Evolutionary conservation across 2,329 filamentous ascomycete genomes (phyloP).

Genomic region (Colletotrichum acutatum): DNA sequence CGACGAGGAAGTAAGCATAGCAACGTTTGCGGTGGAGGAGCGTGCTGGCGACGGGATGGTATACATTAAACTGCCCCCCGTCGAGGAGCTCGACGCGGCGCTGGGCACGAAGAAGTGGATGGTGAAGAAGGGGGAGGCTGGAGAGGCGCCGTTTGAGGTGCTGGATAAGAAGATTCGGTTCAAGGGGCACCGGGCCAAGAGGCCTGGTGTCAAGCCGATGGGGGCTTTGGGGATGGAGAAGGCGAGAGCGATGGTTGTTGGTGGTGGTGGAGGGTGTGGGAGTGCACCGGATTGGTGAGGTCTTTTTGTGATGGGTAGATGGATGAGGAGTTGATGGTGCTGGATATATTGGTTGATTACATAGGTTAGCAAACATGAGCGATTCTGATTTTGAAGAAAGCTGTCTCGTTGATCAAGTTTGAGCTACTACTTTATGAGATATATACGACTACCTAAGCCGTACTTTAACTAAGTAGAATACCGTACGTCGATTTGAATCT

Average conservation of each 20-base stretch:
- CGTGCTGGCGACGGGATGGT: slow-evolving; percentile 75
- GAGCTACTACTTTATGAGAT: no score
- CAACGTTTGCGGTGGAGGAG: slow-evolving; percentile 82
- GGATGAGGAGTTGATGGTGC: background rate
- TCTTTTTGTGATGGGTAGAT: no score
- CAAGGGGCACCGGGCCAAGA: slow-evolving; percentile 56
- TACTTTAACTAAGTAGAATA: no score
- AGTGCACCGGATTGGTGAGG: slow-evolving; percentile 58
- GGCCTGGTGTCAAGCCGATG: slow-evolving; percentile 50
- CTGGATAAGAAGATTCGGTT: slow-evolving; percentile 59
- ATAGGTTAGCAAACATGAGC: background rate
- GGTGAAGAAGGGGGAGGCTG: slow-evolving; percentile 76
- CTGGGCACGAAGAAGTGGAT: slow-evolving; percentile 84
- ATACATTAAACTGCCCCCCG: slow-evolving; percentile 82
- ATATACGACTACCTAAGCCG: no score
- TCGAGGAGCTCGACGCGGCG: slow-evolving; percentile 82
- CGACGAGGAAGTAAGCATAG: slow-evolving; percentile 81
- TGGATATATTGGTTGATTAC: background rate
- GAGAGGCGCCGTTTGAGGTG: slow-evolving; percentile 51
- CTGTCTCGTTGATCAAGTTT: no score
- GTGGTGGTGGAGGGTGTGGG: slow-evolving; percentile 52
- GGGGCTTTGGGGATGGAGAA: slow-evolving; percentile 47
- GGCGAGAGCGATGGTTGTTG: slow-evolving; percentile 50
- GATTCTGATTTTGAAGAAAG: background rate
- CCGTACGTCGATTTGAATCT: no score